Evolutionary conservation across 805 yeast genomes (phyloP).

Genomic region (Nematodospora valgi): DNA sequence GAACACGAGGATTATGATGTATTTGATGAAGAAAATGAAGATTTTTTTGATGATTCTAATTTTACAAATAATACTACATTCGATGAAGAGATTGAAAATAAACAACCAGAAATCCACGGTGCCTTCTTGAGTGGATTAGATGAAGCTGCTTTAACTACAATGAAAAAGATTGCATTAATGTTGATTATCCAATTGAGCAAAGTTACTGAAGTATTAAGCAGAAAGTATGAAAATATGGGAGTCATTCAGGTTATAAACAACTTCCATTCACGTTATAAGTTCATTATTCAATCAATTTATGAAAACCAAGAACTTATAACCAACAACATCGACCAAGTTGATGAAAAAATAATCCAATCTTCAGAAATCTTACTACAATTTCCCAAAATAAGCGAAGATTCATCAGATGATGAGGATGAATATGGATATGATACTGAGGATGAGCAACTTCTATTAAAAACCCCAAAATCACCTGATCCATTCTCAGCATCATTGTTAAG

Average conservation of each 20-base stretch:
- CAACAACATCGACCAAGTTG: constrained; percentile 10
- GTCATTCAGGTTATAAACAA: constrained; percentile 46
- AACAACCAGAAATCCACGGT: constrained; percentile 38
- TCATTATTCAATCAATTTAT: constrained; percentile 16
- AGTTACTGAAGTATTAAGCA: constrained; percentile 50
- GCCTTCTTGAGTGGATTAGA: constrained; percentile 50
- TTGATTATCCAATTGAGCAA: constrained; percentile 40
- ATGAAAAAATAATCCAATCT: constrained; percentile 17
- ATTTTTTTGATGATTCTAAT: constrained; percentile 1
- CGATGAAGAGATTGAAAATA: constrained; percentile 39
- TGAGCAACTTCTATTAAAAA: constrained; percentile 4
- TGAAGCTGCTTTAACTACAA: constrained; percentile 33
- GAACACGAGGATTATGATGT: constrained; percentile 12
- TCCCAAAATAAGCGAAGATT: constrained; percentile 12
- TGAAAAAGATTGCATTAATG: constrained; percentile 42
- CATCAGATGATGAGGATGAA: constrained; percentile 4
- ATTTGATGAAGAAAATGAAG: background rate
- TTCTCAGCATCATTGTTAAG: constrained; percentile 6
- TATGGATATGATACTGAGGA: constrained; percentile 1
- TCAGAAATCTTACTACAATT: constrained; percentile 26
- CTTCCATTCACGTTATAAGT: constrained; percentile 13
- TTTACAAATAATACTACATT: constrained; percentile 6
- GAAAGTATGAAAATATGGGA: constrained; percentile 50
- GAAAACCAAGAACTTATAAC: constrained; percentile 19
- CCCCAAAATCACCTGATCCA: constrained; percentile 8